A percentile compares a stretch with the other conserved stretches of the same genome.
phyloP scores from a whole-genome alignment of 495 filamentous ascomycete genomes.

The Astrocystis sublimbata region DNA sequence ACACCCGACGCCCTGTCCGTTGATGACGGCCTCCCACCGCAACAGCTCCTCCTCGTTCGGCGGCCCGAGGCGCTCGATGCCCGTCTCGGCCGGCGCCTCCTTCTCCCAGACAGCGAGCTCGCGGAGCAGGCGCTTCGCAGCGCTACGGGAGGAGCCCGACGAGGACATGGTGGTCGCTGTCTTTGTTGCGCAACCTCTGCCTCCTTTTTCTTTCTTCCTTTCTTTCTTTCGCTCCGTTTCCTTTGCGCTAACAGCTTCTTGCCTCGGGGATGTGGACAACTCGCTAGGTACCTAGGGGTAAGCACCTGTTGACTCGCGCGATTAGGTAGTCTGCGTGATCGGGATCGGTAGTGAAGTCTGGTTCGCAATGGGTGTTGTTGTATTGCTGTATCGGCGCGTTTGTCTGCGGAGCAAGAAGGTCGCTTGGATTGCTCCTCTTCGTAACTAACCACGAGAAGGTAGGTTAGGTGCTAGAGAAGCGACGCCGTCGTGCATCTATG shows the following conservation, averaged over 20 bases:
- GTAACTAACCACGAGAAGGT: neutral
- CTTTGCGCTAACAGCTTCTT: too few relatives aligned
- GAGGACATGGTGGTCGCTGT: constrained; percentile 6
- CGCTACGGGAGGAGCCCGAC: constrained; percentile 32
- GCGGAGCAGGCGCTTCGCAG: constrained; percentile 44
- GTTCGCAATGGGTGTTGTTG: neutral
- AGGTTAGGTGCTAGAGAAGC: neutral
- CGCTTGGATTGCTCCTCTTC: too few relatives aligned
- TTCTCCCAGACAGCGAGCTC: constrained; percentile 45
- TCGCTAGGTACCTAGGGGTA: too few relatives aligned
- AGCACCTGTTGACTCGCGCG: neutral
- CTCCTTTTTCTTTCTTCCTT: neutral
- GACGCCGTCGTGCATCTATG: neutral
- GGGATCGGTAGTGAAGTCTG: neutral
- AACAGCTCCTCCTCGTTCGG: constrained; percentile 69
- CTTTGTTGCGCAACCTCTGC: too few relatives aligned
- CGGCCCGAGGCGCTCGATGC: constrained; percentile 64
- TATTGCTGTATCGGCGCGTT: constrained; percentile 9
- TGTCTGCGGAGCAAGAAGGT: neutral
- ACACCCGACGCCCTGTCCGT: constrained; percentile 60
- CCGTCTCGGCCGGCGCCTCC: constrained; percentile 40
- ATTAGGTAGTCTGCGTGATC: neutral
- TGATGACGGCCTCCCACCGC: constrained; percentile 77
- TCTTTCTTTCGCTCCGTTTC: neutral
- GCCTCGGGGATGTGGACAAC: too few relatives aligned